Conservation (phyloP, 2,329 filamentous ascomycete species). For the Penicillium capsulatum region DNA sequence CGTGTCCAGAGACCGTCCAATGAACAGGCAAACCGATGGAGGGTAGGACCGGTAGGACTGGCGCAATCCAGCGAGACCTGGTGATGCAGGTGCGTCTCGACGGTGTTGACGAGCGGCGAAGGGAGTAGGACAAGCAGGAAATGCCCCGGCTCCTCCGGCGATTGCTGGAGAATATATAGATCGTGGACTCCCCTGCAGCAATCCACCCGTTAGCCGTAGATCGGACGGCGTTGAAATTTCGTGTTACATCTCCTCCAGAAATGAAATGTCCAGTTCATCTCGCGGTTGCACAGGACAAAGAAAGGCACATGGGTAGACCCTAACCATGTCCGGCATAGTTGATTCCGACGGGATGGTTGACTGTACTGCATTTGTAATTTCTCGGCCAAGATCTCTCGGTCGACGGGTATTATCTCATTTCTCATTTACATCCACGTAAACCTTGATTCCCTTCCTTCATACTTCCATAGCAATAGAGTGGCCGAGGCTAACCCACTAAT, state of each 20-base stretch:
- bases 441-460: too few species aligned
- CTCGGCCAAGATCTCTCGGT: background rate
- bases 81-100: background rate
- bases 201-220: constrained; percentile 3
- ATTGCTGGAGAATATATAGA: background rate
- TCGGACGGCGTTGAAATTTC: constrained; percentile 3
- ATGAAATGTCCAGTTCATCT: too few species aligned
- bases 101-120: constrained; percentile 1
- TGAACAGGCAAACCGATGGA: constrained; percentile 4
- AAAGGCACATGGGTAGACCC: background rate
- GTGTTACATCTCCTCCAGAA: background rate
- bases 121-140: constrained; percentile 7
- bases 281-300: background rate
- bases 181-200: constrained; percentile 4
- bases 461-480: too few species aligned
- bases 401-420: constrained; percentile 23
- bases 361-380: constrained; percentile 8
- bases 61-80: background rate
- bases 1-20: constrained; percentile 2
- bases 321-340: too few species aligned
- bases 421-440: constrained; percentile 18
- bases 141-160: constrained; percentile 1
- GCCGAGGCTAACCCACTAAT: too few species aligned
- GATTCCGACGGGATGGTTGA: too few species aligned
- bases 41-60: constrained; percentile 2